Percentiles rank a stretch among this genome's conserved stretches.
Conservation (phyloP, 2,329 filamentous ascomycete species). For the Metarhizium anisopliae region DNA sequence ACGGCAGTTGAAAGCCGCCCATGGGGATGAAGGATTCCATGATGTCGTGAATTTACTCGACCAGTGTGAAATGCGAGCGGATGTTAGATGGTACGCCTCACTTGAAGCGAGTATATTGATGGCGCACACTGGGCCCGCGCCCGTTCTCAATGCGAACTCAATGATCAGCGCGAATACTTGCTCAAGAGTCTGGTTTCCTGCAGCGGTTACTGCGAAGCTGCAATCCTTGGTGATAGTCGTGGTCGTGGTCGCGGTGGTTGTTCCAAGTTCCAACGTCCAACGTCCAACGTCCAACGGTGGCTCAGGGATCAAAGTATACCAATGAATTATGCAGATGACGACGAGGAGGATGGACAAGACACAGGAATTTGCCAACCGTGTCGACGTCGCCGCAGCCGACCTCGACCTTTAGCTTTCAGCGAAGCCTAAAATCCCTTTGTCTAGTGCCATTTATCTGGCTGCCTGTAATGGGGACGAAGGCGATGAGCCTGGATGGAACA, state of each 20-base stretch:
- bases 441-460: conserved; percentile 4
- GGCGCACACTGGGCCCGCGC: no score
- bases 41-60: not conserved
- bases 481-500: not conserved
- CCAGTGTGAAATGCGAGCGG: not conserved
- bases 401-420: not conserved
- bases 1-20: conserved; percentile 45
- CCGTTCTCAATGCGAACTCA: no score
- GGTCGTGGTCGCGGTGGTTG: no score
- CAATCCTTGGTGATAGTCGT: no score
- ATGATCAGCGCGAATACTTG: no score
- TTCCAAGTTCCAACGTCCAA: not conserved
- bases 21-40: conserved; percentile 45
- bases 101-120: no score
- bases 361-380: no score
- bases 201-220: no score
- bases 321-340: not conserved
- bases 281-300: not conserved
- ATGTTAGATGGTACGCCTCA: not conserved
- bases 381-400: not conserved
- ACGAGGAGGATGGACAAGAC: not conserved
- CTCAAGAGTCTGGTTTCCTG: no score
- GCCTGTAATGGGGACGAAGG: conserved; percentile 4
- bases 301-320: not conserved
- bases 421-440: not conserved